Conservation (phyloP, 2,329 filamentous ascomycete species). For the Neonectria hederae region DNA sequence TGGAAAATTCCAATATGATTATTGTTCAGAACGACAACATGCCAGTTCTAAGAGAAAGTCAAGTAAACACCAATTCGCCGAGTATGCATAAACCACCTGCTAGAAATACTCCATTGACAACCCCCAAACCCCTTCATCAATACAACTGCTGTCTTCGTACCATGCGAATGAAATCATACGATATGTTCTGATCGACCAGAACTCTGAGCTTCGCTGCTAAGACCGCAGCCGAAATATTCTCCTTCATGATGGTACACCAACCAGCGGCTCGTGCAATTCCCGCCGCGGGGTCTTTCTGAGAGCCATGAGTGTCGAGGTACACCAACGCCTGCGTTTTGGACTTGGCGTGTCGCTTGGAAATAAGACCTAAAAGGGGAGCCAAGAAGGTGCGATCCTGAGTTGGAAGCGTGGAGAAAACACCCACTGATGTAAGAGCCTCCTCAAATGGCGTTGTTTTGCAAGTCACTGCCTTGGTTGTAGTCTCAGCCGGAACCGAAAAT, state of each 20-base stretch:
- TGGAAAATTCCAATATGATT: neutral
- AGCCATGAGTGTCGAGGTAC: conserved; percentile 13
- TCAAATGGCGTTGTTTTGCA: conserved; percentile 6
- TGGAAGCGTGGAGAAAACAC: conserved; percentile 20
- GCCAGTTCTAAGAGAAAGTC: neutral
- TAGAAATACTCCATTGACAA: neutral
- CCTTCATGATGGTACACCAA: conserved; percentile 19
- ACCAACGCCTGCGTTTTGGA: conserved; percentile 1
- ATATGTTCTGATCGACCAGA: conserved; percentile 23
- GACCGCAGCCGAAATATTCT: conserved; percentile 21
- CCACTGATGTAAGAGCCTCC: conserved; percentile 3
- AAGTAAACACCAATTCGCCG: neutral
- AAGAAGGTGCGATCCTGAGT: conserved; percentile 10
- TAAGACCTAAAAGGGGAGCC: conserved; percentile 8
- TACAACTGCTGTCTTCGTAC: conserved; percentile 21
- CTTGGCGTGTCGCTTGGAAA: conserved; percentile 5
- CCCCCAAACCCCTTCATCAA: neutral
- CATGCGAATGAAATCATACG: conserved; percentile 25
- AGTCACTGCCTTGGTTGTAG: neutral
- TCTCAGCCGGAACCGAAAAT: conserved; percentile 2
- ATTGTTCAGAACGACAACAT: neutral
- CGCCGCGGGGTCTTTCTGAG: conserved; percentile 9
- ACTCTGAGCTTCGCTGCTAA: conserved; percentile 16
- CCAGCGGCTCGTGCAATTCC: conserved; percentile 4
- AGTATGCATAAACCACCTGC: neutral